A percentile compares a stretch with the other conserved stretches of the same genome.
These are phyloP conservation scores for Phytopythium delawarense DNA, from an alignment of 352 stramenopile genomes.

Conservation along the genomic window DNA sequence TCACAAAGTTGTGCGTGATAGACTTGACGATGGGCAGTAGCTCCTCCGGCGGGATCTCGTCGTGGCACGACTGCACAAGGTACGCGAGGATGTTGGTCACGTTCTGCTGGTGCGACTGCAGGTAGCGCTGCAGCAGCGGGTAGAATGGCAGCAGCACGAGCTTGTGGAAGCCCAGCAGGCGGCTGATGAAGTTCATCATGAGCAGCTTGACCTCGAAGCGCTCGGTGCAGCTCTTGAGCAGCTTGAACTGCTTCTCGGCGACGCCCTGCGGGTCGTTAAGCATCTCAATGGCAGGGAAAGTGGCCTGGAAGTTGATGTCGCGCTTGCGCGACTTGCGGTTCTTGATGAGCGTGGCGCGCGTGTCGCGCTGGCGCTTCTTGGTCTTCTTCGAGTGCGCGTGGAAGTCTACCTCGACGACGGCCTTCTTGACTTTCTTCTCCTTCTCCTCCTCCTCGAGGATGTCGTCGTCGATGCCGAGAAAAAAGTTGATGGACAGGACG, in stretches of 20 bases:
- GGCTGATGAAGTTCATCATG: slow-evolving; percentile 99
- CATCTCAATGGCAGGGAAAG: slow-evolving; percentile 97
- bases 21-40: slow-evolving; percentile 94
- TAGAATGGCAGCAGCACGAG: slow-evolving; percentile 96
- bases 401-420: slow-evolving; percentile 87
- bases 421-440: slow-evolving; percentile 85
- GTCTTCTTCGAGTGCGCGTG: slow-evolving; percentile 98
- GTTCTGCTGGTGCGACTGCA: slow-evolving; percentile 87
- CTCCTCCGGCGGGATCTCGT: slow-evolving; percentile 96
- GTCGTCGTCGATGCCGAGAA: slow-evolving; percentile 97
- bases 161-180: slow-evolving; percentile 97
- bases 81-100: slow-evolving; percentile 96
- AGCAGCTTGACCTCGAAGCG: slow-evolving; percentile 94
- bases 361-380: slow-evolving; percentile 84
- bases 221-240: slow-evolving; percentile 86
- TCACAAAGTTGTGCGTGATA: slow-evolving; percentile 99
- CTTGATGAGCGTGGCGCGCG: slow-evolving; percentile 85
- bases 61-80: slow-evolving; percentile 96
- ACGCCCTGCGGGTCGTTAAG: slow-evolving; percentile 96
- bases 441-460: slow-evolving; percentile 96
- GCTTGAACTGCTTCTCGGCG: slow-evolving; percentile 92
- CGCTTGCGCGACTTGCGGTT: slow-evolving; percentile 85
- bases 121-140: slow-evolving; percentile 93
- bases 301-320: slow-evolving; percentile 69
- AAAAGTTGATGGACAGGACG: slow-evolving; percentile 95